phyloP scores from a whole-genome alignment of 306 rosid genomes.

The Malus asiatica region DNA sequence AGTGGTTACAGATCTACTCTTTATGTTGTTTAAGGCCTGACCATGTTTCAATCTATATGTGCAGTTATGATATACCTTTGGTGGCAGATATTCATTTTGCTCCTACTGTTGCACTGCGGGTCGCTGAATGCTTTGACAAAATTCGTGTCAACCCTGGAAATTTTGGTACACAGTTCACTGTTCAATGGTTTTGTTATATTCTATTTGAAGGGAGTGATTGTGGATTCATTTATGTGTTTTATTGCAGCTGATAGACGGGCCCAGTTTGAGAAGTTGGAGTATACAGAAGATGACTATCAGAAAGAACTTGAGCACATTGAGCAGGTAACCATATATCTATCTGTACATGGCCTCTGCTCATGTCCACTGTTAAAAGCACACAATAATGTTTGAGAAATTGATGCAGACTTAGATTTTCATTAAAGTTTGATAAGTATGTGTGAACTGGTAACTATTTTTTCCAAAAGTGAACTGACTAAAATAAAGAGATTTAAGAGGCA shows the following conservation, averaged over 20 bases:
- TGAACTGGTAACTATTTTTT: neutral
- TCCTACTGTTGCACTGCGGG: constrained; percentile 73
- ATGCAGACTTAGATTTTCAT: neutral
- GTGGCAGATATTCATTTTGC: constrained; percentile 96
- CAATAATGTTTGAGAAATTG: neutral
- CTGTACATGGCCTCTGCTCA: neutral
- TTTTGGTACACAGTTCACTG: constrained; percentile 50
- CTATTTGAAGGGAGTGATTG: neutral
- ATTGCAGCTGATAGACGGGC: constrained; percentile 95
- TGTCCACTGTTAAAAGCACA: neutral
- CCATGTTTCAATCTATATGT: constrained; percentile 13
- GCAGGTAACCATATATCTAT: constrained; percentile 39
- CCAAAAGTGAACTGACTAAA: neutral
- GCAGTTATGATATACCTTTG: constrained; percentile 77
- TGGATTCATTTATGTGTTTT: constrained; percentile 23
- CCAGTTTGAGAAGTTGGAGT: constrained; percentile 82
- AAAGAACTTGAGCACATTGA: constrained; percentile 98
- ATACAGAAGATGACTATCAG: constrained; percentile 87
- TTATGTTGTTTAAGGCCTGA: constrained; percentile 7
- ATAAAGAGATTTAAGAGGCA: neutral
- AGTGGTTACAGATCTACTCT: constrained; percentile 7
- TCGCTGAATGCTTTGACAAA: constrained; percentile 88
- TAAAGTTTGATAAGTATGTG: neutral
- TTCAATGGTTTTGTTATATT: neutral
- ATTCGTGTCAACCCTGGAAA: constrained; percentile 94